Evolutionary conservation across 179 eudicot species (phyloP).

Genomic region (Spergularia azorica): DNA sequence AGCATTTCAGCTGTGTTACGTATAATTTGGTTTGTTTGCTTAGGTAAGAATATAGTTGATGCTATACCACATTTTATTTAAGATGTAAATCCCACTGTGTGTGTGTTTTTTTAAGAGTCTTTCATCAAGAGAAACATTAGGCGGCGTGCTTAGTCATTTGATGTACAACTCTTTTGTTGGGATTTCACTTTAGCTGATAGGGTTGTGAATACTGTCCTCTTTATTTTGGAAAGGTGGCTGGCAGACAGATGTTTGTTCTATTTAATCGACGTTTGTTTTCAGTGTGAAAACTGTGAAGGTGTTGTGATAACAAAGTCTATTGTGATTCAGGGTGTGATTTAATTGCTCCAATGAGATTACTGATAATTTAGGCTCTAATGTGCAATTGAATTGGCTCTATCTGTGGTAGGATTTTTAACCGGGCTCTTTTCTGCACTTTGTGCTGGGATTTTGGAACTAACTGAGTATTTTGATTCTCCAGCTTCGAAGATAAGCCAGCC

Average conservation of each 20-base stretch:
- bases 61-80: neutral
- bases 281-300: neutral
- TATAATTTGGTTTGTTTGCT: neutral
- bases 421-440: neutral
- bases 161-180: neutral
- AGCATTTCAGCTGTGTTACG: neutral
- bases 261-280: neutral
- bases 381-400: neutral
- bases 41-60: no score
- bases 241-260: neutral
- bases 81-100: neutral
- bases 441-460: slow-evolving; percentile 11
- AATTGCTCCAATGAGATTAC: neutral
- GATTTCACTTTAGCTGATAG: neutral
- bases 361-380: slow-evolving; percentile 1
- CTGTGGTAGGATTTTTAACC: neutral
- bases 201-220: neutral
- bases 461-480: slow-evolving; percentile 34
- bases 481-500: slow-evolving; percentile 48
- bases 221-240: neutral
- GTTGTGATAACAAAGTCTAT: neutral
- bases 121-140: neutral
- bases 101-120: neutral
- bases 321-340: neutral
- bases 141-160: neutral